Evolutionary conservation across 768 basidiomycete genomes (phyloP).

Genomic region (Cubamyces lactineus): DNA sequence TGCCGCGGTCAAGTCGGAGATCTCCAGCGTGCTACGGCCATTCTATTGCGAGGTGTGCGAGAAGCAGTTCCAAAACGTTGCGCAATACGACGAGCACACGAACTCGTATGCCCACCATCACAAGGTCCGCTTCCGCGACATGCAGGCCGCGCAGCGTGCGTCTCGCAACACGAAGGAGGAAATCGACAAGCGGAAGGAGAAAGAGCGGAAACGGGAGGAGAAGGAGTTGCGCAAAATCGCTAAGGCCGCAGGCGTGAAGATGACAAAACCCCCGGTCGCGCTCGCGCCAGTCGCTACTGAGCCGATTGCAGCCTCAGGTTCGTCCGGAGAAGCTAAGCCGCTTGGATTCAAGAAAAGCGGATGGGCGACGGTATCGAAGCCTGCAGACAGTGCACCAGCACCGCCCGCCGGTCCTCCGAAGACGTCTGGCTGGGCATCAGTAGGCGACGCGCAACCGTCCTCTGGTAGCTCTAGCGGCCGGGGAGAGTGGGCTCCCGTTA

Average conservation of each 20-base stretch:
- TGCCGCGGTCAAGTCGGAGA: slow-evolving; percentile 67
- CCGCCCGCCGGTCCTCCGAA: slow-evolving; percentile 32
- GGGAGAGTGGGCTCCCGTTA: slow-evolving; percentile 27
- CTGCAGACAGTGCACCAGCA: slow-evolving; percentile 32
- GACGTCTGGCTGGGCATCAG: slow-evolving; percentile 55
- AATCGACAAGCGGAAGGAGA: slow-evolving; percentile 76
- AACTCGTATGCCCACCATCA: slow-evolving; percentile 90
- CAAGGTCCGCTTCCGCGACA: slow-evolving; percentile 79
- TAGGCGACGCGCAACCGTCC: slow-evolving; percentile 31
- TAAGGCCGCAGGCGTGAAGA: slow-evolving; percentile 77
- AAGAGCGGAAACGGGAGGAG: slow-evolving; percentile 84
- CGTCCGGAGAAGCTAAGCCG: slow-evolving; percentile 10
- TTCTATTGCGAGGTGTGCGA: slow-evolving; percentile 87
- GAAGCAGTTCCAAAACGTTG: slow-evolving; percentile 85
- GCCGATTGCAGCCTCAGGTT: slow-evolving; percentile 26
- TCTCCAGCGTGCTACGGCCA: slow-evolving; percentile 65
- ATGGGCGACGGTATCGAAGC: slow-evolving; percentile 45
- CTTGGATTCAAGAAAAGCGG: slow-evolving; percentile 47
- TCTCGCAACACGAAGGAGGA: slow-evolving; percentile 64
- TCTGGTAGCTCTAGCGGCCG: not conserved
- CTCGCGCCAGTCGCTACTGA: slow-evolving; percentile 14
- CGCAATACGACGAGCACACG: slow-evolving; percentile 88
- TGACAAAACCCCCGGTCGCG: slow-evolving; percentile 41
- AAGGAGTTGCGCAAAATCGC: slow-evolving; percentile 85
- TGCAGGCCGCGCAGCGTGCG: slow-evolving; percentile 71